Base-by-base conservation (phyloP, 106 monocot genomes). In the Narthecium ossifragum region DNA sequence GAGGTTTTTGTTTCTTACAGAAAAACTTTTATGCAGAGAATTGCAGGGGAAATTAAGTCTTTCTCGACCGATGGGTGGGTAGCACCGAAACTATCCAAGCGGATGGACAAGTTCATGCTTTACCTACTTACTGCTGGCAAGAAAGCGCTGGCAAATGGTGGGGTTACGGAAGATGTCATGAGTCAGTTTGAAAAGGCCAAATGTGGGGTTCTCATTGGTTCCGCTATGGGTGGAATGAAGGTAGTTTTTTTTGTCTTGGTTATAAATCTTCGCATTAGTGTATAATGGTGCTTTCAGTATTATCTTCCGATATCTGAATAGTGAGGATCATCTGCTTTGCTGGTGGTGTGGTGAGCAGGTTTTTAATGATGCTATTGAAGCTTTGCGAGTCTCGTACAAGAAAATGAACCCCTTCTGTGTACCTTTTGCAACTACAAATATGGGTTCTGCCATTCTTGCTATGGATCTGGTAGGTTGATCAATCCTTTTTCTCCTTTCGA, bases 181-280 rank as follows among this genome's bases (percentile, higher is more conserved):
- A 52, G 49, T 61, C 60, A 70, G 33, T 51, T 88, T 28, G 88
- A 88, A 47, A 83, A 88, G 64, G 70, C 79, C 26, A 80, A 65
- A 48, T 88, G 83, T 66, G 88, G 88, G 26, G 76, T 88, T 51
- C 76, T 88, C 25, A 83, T 88, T 33, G 88, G 88, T 22, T 88
- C 88, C 70, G 83, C 76, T 28, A 88, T 88, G 88, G 88, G 88
- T 22, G 88, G 88, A 21, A 88, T 88, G 88, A 83, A 88, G 79
- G 83, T 88, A 54, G 12, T 21, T 7, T 12, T 38, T 52, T 6
- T 32, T 8, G 15, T 26, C 25, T 43, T 22, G 12, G 13, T 51
- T 49, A 1, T 31, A 52, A 6, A 37, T 22, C 0, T 34, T 20
- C 33, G 7, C 26, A 21, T 17, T 48, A 21, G 1, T 48, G 31